Evolutionary conservation across 176 grass and related monocot species (phyloP).

Genomic region (Aegilops bicornis): DNA sequence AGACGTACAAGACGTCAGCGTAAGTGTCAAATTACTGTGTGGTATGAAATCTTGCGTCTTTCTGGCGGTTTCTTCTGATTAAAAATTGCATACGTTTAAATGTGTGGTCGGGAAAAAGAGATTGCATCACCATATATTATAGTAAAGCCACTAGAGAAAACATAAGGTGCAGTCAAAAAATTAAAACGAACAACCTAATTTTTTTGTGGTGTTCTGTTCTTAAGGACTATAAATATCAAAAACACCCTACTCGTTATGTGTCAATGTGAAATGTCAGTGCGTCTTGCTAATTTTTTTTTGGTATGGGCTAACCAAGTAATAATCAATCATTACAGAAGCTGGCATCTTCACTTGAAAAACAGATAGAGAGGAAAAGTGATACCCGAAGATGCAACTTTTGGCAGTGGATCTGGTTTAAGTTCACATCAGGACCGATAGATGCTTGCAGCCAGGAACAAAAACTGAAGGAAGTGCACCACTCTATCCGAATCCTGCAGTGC

Average conservation of each 20-base stretch:
- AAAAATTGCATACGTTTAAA: background rate
- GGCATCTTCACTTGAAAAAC: slow-evolving; percentile 51
- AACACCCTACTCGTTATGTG: background rate
- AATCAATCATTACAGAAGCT: slow-evolving; percentile 47
- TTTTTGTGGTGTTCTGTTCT: background rate
- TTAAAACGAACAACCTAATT: background rate
- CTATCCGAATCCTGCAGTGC: slow-evolving; percentile 56
- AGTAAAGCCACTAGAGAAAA: background rate
- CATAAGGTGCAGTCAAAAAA: background rate
- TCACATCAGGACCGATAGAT: slow-evolving; percentile 33
- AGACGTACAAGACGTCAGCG: background rate
- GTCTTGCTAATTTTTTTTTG: background rate
- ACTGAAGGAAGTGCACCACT: slow-evolving; percentile 40
- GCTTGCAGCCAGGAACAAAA: slow-evolving; percentile 45
- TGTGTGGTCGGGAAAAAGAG: background rate
- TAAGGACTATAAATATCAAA: background rate
- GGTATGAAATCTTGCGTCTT: no score
- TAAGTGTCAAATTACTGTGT: background rate
- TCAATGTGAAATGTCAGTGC: background rate
- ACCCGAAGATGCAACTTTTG: slow-evolving; percentile 33
- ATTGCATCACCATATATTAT: background rate
- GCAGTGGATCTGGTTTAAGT: slow-evolving; percentile 47
- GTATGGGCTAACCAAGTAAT: slow-evolving; percentile 9
- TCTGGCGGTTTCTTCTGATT: no score
- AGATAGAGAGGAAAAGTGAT: slow-evolving; percentile 44